A percentile compares a stretch with the other conserved stretches of the same genome.
Evolutionary conservation across 108 stramenopile genomes (phyloP).

Genomic region (Schizochytrium sp.): DNA sequence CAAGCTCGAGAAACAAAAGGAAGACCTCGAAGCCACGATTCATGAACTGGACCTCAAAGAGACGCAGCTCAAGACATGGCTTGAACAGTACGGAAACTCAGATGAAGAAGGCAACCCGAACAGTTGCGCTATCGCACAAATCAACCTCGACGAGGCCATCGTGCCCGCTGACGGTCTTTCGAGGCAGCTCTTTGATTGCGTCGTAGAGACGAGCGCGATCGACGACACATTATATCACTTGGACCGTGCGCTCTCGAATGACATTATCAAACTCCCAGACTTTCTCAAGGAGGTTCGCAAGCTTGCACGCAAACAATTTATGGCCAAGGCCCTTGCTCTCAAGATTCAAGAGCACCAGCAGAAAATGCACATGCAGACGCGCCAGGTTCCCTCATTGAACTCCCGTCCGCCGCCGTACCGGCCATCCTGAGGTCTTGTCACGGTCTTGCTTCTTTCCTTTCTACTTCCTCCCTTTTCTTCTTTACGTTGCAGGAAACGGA

Average conservation of each 20-base stretch:
- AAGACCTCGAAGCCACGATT: not conserved
- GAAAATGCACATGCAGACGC: conserved; percentile 9
- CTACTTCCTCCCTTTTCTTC: not conserved
- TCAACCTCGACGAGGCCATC: conserved; percentile 27
- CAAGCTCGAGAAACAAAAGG: conserved; percentile 11
- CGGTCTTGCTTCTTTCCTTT: not conserved
- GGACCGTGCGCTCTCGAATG: conserved; percentile 29
- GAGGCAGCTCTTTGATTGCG: conserved; percentile 32
- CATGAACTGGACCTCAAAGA: not conserved
- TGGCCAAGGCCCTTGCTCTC: conserved; percentile 36
- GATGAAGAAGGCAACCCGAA: not conserved
- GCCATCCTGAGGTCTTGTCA: not conserved
- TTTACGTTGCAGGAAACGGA: not conserved
- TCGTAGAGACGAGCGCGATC: conserved; percentile 40
- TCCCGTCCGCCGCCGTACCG: not conserved
- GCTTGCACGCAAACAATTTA: conserved; percentile 41
- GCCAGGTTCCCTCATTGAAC: not conserved
- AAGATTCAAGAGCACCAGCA: conserved; percentile 38
- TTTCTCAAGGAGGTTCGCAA: conserved; percentile 44
- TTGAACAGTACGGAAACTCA: conserved; percentile 6
- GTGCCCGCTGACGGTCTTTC: conserved; percentile 27
- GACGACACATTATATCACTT: conserved; percentile 46
- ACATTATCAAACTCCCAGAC: conserved; percentile 16
- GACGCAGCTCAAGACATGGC: not conserved
- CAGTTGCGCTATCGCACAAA: conserved; percentile 15